Evolutionary conservation across 495 filamentous ascomycete species (phyloP).

Genomic region (Aspergillus bridgeri): DNA sequence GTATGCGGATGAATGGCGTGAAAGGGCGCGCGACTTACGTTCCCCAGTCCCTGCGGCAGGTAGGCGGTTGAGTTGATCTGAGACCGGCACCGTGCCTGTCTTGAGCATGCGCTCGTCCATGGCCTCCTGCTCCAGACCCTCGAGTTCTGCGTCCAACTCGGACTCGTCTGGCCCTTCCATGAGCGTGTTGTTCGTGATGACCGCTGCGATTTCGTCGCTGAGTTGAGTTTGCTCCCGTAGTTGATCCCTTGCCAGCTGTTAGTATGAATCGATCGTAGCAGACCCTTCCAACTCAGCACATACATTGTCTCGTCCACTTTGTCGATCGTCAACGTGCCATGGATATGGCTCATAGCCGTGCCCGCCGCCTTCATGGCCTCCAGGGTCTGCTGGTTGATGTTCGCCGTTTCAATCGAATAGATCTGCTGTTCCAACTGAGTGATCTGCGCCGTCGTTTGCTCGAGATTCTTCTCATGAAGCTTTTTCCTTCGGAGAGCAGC

Average conservation of each 20-base stretch:
- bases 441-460: constrained; percentile 86
- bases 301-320: constrained; percentile 96
- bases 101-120: constrained; percentile 92
- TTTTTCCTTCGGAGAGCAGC: constrained; percentile 94
- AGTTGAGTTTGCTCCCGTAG: constrained; percentile 88
- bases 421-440: constrained; percentile 92
- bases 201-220: constrained; percentile 85
- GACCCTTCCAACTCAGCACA: constrained; percentile 28
- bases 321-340: constrained; percentile 83
- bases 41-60: constrained; percentile 69
- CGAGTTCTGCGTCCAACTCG: constrained; percentile 78
- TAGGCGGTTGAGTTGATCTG: constrained; percentile 66
- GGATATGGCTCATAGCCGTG: constrained; percentile 86
- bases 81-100: constrained; percentile 73
- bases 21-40: constrained; percentile 52
- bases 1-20: neutral
- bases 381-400: constrained; percentile 97
- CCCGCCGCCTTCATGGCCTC: constrained; percentile 89
- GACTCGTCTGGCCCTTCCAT: constrained; percentile 77
- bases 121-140: constrained; percentile 75
- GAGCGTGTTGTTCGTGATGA: constrained; percentile 69
- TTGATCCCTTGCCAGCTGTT: constrained; percentile 63
- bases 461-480: constrained; percentile 81
- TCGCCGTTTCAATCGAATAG: constrained; percentile 93
- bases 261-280: neutral